Base-by-base conservation (phyloP, 2,329 filamentous ascomycete genomes). In the Paecilomyces formosus region DNA sequence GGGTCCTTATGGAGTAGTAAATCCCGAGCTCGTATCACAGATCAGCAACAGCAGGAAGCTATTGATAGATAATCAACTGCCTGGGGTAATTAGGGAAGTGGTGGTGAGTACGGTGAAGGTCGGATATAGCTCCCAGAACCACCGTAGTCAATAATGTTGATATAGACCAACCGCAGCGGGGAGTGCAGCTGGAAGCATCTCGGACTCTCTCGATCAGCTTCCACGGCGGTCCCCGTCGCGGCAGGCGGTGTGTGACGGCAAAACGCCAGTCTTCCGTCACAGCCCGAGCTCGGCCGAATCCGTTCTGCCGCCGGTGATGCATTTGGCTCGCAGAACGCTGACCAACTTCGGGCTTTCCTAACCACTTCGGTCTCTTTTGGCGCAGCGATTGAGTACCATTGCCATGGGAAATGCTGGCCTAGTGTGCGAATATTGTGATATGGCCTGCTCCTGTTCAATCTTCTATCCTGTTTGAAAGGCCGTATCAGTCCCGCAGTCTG, bases 181-280 rank as follows among this genome's bases (percentile, higher is more conserved):
- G 24, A 13, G 30, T 21, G 6, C 11, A 35, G 12, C 56, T 54
- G 56, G 57, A 57, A 57, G 28, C 53, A 21, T 45, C 57, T 58
- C 57, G 51, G 24, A 57, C 55, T 56, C 28, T 65, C 68, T 72
- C 69, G 67, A 72, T 62, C 49, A 61, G 61, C 65, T 71, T 72
- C 68, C 60, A 72, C 54, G 13, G 33, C 6, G 30, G 21, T 55
- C 15, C 21, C 39, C 9, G 26, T 13, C 22, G 3, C 15, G 26
- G 55, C 50, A 60, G 66, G 69, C 71, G 70, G 70, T 69, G 60
- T 50, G 8, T 0, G 12, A 6, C 24, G 66, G 70, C 69, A 71
- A 61, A 68, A 67, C 45, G 4, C 22, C 39, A 13, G n/a, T 7
- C 53, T 55, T 60, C 53, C 31, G 12, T 31, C 28, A 52, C 39